A percentile compares a stretch with the other conserved stretches of the same genome.
Evolutionary conservation across 768 basidiomycete species (phyloP).

Genomic region (Naganishia randhawae): DNA sequence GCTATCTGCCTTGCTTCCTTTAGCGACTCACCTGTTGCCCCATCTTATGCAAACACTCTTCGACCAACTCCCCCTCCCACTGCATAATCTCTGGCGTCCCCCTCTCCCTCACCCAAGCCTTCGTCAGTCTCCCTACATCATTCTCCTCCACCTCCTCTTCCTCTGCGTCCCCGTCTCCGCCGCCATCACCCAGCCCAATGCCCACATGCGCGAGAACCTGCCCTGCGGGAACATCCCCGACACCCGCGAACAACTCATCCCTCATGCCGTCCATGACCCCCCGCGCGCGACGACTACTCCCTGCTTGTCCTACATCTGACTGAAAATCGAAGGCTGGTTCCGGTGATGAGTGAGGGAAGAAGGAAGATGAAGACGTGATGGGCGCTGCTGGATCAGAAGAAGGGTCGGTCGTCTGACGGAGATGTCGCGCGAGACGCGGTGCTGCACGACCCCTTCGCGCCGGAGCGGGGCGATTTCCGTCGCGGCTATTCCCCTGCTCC

Average conservation of each 20-base stretch:
- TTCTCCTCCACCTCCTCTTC: constrained; percentile 34
- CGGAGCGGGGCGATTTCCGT: too few species aligned
- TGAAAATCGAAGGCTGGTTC: background rate
- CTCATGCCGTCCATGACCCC: background rate
- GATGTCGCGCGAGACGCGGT: constrained; percentile 19
- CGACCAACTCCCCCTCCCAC: constrained; percentile 48
- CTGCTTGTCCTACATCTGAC: background rate
- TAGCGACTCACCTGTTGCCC: constrained; percentile 44
- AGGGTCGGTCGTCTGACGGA: background rate
- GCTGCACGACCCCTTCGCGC: constrained; percentile 1
- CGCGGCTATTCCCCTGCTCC: too few species aligned
- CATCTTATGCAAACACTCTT: constrained; percentile 45
- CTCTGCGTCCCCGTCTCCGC: background rate
- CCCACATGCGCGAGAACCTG: background rate
- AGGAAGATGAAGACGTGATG: background rate
- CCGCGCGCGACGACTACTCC: background rate
- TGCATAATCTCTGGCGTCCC: constrained; percentile 43
- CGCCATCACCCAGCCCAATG: background rate
- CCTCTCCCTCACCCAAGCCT: constrained; percentile 44
- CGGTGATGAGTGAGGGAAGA: background rate
- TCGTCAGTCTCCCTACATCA: constrained; percentile 40
- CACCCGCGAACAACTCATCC: constrained; percentile 9
- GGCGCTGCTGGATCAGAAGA: background rate
- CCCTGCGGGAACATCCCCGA: constrained; percentile 5
- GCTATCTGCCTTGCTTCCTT: too few species aligned